Evolutionary conservation across 495 filamentous ascomycete species (phyloP), one percentile per base, ranked within the genome.

Genomic region (Copromyces sp.): DNA sequence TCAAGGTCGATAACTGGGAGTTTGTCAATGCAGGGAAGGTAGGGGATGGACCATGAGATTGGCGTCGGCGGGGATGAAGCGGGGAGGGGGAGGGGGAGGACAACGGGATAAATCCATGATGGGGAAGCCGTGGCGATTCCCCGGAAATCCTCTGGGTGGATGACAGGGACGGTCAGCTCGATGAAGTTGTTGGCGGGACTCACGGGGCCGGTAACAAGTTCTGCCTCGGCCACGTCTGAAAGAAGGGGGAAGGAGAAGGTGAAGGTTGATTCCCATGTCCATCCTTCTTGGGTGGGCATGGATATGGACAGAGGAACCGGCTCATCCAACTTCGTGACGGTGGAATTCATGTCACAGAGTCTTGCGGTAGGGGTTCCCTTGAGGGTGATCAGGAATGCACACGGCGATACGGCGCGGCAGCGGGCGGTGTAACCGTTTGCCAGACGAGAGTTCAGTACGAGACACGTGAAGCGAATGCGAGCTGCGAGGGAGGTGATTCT

Each of bases 401-500:
- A 65, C 6, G 29, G 53, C 2, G 53, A 65, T 65, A 65, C 1
- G 0, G 1, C 12, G 7, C 24, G 29, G 29, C 1, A 65, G 53
- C 35, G 6, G 3, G 14, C 53, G 12, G 24, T 35, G 7, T 65
- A 65, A 16, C 53, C 53, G 3, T 17, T 65, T 35, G 53, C 53
- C 6, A 65, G 53, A 65, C 29, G 29, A 0, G 53, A 32, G 14
- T 65, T 65, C 6, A 65, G 29, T 65, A 35, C 53, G 14, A 12
- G 29, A 2, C 5, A 16, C 9, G 29, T 14, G 32, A 72, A 20
- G 45, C 76, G 69, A 38, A 76, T 44, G 29, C 75, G 74, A 37
- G 68, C 74, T 3, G 77, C 70, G 5, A 80, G 47, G 20, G 17
- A 37, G 29, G 70, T 68, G 24, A 73, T 37, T 9, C n/a, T 9